These are phyloP conservation scores for Saccharomycopsis malanga DNA, from an alignment of 805 yeast genomes.

Conservation along the genomic window DNA sequence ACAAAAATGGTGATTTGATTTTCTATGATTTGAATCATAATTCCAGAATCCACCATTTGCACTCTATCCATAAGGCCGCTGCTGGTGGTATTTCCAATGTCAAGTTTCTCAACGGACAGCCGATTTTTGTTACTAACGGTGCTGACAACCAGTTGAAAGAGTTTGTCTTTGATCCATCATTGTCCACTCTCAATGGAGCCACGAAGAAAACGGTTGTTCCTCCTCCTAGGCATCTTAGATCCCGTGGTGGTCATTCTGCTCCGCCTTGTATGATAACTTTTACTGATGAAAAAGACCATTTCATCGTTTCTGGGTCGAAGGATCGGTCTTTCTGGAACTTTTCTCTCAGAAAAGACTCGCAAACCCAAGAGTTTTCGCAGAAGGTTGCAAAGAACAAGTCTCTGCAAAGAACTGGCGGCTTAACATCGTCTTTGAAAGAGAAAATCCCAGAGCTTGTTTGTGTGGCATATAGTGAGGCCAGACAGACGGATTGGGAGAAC, in stretches of 20 bases:
- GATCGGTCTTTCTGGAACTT: constrained; percentile 88
- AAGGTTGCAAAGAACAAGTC: constrained; percentile 41
- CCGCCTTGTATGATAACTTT: constrained; percentile 76
- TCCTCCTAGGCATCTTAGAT: constrained; percentile 86
- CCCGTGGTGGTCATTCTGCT: constrained; percentile 95
- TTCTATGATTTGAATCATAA: constrained; percentile 75
- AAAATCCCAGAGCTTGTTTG: constrained; percentile 71
- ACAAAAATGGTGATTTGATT: constrained; percentile 71
- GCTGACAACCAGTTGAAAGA: constrained; percentile 87
- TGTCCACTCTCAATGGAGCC: constrained; percentile 43
- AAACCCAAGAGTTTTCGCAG: constrained; percentile 89
- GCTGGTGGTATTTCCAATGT: constrained; percentile 74
- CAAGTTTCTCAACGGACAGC: constrained; percentile 81
- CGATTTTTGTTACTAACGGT: constrained; percentile 82
- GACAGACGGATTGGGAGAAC: constrained; percentile 92
- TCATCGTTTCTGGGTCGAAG: constrained; percentile 74
- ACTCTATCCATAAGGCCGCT: constrained; percentile 63
- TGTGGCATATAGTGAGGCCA: constrained; percentile 63
- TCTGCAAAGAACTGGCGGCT: constrained; percentile 52
- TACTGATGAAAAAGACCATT: constrained; percentile 77
- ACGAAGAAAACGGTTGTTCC: constrained; percentile 47
- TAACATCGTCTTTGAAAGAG: constrained; percentile 44
- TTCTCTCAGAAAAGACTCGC: constrained; percentile 92
- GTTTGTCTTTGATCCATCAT: constrained; percentile 86
- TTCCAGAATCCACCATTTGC: constrained; percentile 67